Percentiles rank a stretch among this genome's conserved stretches.
Conservation (phyloP, 2,329 filamentous ascomycete species). For the Pyrenochaeta sp. region DNA sequence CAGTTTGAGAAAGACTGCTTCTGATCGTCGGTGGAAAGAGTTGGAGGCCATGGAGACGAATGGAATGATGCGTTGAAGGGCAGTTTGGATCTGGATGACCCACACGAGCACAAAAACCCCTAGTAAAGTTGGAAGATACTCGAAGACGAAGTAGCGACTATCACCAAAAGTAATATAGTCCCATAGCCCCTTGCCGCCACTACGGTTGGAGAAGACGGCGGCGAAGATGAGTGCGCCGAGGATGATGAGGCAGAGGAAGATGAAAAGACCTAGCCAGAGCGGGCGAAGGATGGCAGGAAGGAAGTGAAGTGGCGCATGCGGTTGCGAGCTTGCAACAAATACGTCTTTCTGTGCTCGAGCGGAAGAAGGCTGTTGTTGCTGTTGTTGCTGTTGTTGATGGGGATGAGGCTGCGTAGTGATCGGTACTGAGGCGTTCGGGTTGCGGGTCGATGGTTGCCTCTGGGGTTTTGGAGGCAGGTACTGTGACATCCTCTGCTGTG, state of each 20-base stretch:
- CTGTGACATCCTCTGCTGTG: conserved; percentile 38
- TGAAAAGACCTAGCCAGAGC: conserved; percentile 67
- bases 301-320: conserved; percentile 66
- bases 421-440: conserved; percentile 9
- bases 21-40: conserved; percentile 65
- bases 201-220: conserved; percentile 56
- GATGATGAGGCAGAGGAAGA: conserved; percentile 73
- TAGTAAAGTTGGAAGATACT: conserved; percentile 82
- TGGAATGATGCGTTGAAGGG: conserved; percentile 79
- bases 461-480: conserved; percentile 30
- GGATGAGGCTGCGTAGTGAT: conserved; percentile 9
- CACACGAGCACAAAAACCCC: conserved; percentile 77
- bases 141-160: conserved; percentile 82
- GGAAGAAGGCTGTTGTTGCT: conserved; percentile 10
- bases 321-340: conserved; percentile 58
- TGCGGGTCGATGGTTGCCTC: conserved; percentile 19
- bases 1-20: conserved; percentile 70
- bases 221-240: conserved; percentile 75
- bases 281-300: conserved; percentile 76
- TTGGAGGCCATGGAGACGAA: conserved; percentile 79
- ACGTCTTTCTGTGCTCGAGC: conserved; percentile 46
- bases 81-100: conserved; percentile 75
- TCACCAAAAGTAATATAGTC: conserved; percentile 75
- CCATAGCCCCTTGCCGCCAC: conserved; percentile 69
- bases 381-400: conserved; percentile 7